Percentiles rank a stretch among this genome's conserved stretches.
phyloP scores from a whole-genome alignment of 2,329 filamentous ascomycete genomes.

The Rhinocladiella similis region DNA sequence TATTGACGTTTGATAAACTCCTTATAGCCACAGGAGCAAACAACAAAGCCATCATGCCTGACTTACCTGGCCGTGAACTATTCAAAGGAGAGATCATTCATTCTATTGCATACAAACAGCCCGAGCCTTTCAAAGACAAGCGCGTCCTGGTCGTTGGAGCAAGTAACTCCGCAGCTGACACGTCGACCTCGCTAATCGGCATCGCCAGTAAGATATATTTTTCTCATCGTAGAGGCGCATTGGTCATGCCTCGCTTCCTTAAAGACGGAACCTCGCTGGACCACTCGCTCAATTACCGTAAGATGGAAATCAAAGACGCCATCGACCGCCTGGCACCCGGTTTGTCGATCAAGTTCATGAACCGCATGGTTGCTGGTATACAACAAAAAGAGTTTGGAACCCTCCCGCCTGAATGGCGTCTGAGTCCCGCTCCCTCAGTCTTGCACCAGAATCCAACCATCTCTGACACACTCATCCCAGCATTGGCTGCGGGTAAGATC shows the following conservation, averaged over 20 bases:
- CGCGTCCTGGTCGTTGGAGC: constrained; percentile 29
- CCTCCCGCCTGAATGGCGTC: constrained; percentile 27
- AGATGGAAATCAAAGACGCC: constrained; percentile 14
- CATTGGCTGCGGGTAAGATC: constrained; percentile 32
- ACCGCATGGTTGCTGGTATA: constrained; percentile 10
- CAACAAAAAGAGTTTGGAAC: constrained; percentile 12
- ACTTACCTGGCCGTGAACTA: constrained; percentile 17
- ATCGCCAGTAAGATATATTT: constrained; percentile 25
- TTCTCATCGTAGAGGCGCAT: constrained; percentile 24
- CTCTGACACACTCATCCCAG: constrained; percentile 32
- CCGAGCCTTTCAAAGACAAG: constrained; percentile 17
- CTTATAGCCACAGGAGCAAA: constrained; percentile 33
- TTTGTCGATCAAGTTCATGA: constrained; percentile 13
- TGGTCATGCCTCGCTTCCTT: constrained; percentile 23
- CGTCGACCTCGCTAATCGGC: constrained; percentile 22
- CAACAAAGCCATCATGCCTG: constrained; percentile 21
- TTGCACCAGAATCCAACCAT: constrained; percentile 34
- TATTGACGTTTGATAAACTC: constrained; percentile 34
- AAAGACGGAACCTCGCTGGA: constrained; percentile 28
- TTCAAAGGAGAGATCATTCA: constrained; percentile 28
- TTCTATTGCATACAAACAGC: constrained; percentile 17
- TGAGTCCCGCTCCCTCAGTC: constrained; percentile 32
- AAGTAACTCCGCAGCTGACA: constrained; percentile 30
- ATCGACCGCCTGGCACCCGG: constrained; percentile 13
- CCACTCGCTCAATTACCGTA: constrained; percentile 22